Percentiles rank a stretch among this genome's conserved stretches.
phyloP scores from a whole-genome alignment of 1,139 yeast genomes.

The Taiozyma sp. region DNA sequence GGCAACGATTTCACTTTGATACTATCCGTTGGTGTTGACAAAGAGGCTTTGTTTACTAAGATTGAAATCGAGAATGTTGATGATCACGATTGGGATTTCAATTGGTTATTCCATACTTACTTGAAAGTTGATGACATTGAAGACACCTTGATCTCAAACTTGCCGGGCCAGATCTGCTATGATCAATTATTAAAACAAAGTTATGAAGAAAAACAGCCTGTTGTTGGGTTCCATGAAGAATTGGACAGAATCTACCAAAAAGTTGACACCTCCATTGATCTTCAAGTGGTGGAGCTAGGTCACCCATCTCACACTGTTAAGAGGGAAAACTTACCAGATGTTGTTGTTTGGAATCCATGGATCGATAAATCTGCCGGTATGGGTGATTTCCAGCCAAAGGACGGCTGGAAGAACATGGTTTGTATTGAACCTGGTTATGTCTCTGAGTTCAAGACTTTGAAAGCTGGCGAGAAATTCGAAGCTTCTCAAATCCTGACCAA shows the following conservation, averaged over 20 bases:
- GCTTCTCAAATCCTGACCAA: slow-evolving; percentile 53
- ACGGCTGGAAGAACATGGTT: slow-evolving; percentile 80
- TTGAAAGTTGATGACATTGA: slow-evolving; percentile 70
- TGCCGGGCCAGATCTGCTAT: slow-evolving; percentile 62
- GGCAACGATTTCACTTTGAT: slow-evolving; percentile 71
- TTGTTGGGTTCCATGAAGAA: slow-evolving; percentile 70
- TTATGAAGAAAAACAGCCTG: slow-evolving; percentile 70
- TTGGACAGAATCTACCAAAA: slow-evolving; percentile 78
- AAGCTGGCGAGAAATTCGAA: slow-evolving; percentile 69
- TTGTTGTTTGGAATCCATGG: slow-evolving; percentile 99
- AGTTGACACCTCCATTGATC: slow-evolving; percentile 47
- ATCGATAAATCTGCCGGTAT: slow-evolving; percentile 68
- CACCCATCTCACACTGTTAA: slow-evolving; percentile 62
- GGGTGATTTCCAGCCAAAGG: slow-evolving; percentile 85
- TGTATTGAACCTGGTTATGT: slow-evolving; percentile 96
- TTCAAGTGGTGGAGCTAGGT: slow-evolving; percentile 67
- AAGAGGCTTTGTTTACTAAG: slow-evolving; percentile 53
- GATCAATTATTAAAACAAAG: slow-evolving; percentile 68
- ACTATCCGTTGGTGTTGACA: slow-evolving; percentile 55
- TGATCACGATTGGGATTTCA: slow-evolving; percentile 64
- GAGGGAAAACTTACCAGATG: slow-evolving; percentile 70
- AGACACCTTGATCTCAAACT: slow-evolving; percentile 70
- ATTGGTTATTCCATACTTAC: slow-evolving; percentile 96
- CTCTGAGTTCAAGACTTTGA: slow-evolving; percentile 53
- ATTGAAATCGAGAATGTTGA: slow-evolving; percentile 78